Evolutionary conservation across 192 early-diverging fungal species (phyloP).

Genomic region (Phlyctochytrium planicorne): DNA sequence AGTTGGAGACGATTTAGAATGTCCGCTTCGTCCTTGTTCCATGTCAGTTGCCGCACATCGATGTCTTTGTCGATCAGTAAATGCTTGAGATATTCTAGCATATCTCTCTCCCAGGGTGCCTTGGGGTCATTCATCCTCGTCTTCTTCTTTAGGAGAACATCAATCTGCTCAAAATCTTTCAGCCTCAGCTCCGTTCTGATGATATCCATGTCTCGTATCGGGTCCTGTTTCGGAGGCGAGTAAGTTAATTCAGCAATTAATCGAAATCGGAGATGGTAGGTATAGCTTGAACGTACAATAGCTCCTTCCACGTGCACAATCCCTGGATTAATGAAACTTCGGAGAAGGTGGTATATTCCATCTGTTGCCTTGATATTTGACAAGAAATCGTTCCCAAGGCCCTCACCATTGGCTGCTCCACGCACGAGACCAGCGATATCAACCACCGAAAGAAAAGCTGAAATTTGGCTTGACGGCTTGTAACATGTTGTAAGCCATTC

Average conservation of each 20-base stretch:
- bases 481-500: conserved; percentile 70
- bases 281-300: conserved; percentile 19
- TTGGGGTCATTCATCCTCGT: conserved; percentile 25
- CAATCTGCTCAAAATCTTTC: conserved; percentile 24
- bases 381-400: conserved; percentile 89
- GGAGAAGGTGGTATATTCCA: conserved; percentile 46
- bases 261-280: too few species aligned
- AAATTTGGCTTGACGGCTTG: conserved; percentile 57
- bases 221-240: too few species aligned
- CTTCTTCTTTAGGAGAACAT: not conserved
- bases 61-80: conserved; percentile 68
- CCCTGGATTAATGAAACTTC: conserved; percentile 78
- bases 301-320: conserved; percentile 75
- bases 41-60: conserved; percentile 83
- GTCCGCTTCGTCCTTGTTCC: conserved; percentile 88
- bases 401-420: conserved; percentile 47
- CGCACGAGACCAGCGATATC: conserved; percentile 98
- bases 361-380: conserved; percentile 73
- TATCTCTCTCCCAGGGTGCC: not conserved
- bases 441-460: conserved; percentile 84
- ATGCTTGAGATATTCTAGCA: conserved; percentile 5
- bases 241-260: too few species aligned
- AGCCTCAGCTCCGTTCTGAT: conserved; percentile 79
- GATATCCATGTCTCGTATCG: conserved; percentile 82
- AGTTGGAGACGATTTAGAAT: conserved; percentile 78